Base-by-base conservation (phyloP, 1,284 basidiomycete species). In the Cryptococcus sp. region DNA sequence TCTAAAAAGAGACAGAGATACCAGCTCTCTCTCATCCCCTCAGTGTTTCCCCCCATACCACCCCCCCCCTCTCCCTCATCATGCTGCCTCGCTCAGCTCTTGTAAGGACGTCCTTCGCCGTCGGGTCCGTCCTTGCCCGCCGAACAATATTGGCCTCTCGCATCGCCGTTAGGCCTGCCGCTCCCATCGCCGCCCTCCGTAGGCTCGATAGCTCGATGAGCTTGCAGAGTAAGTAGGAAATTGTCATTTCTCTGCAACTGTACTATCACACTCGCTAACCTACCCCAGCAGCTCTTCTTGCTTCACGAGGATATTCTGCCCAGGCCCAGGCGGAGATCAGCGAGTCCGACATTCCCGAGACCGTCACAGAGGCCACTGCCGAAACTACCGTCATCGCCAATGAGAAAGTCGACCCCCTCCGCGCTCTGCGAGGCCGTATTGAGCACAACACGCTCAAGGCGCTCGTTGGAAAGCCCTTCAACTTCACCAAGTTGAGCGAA, bases 401-500 rank as follows among this genome's bases (percentile, higher is more conserved):
- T 16, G 45, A 35, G 4, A n/a, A 44, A 42, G 57, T 54, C 37
- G 52, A 61, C 38, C 53, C 77, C 0, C 85, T 85, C 70, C 53
- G 65, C 23, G 70, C 76, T 15, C 71, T 86, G 23, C 72, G 80
- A 61, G 78, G 73, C 23, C 68, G 69, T 18, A 64, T 86, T 58
- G 72, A 77, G 50, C 59, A 70, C 18, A 69, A 79, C 6, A 85
- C 86, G 0, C 77, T 89, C 36, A 80, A 82, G 60, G 86, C 89
- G 7, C 80, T 93, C 55, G 86, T 82, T 0, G 71, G 77, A 47
- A 79, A 78, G 38, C 91, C 91, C 0, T 89, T 93, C 81, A 79
- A 82, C 21, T 84, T 91, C 61, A 81, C 76, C 13, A 79, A 81
- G 51, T 93, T 97, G 91, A 87, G 88, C 2, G 77, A 85, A 12